Percentiles rank a stretch among this genome's conserved stretches.
Conservation (phyloP, 306 rosid genomes). For the Pueraria montana region DNA sequence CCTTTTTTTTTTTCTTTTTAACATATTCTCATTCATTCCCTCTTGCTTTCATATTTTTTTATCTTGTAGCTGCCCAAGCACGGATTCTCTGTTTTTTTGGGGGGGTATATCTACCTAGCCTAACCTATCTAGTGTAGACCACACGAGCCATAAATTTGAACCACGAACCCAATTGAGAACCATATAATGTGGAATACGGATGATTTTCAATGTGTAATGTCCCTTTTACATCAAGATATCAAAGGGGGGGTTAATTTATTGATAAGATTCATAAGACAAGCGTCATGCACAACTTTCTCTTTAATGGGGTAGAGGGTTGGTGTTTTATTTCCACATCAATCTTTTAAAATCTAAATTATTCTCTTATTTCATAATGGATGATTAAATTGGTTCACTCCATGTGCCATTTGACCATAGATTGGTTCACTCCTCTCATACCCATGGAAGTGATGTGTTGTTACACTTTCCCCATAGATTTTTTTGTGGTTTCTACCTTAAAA, state of each 20-base stretch:
- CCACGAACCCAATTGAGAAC: background rate
- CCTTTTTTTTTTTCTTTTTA: background rate
- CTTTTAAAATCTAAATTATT: background rate
- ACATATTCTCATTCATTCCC: conserved; percentile 50
- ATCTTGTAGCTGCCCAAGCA: conserved; percentile 20
- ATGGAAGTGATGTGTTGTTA: background rate
- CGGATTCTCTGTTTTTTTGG: conserved; percentile 38
- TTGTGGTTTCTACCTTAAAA: too few species aligned
- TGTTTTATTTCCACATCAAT: conserved; percentile 1
- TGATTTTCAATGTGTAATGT: conserved; percentile 11
- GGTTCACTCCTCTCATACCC: too few species aligned
- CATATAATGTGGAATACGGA: conserved; percentile 13
- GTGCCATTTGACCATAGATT: too few species aligned
- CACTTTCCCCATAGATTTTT: too few species aligned
- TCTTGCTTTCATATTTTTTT: conserved; percentile 23
- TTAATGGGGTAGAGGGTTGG: background rate
- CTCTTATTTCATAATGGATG: background rate
- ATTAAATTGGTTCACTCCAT: too few species aligned
- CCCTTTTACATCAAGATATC: conserved; percentile 5
- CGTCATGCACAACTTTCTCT: background rate
- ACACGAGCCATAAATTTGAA: conserved; percentile 10
- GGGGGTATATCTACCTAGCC: background rate
- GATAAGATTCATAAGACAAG: conserved; percentile 16
- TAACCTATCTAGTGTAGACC: background rate
- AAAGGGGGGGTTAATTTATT: background rate